Percentiles rank a stretch among this genome's conserved stretches.
Conservation (phyloP, 1,284 basidiomycete species). For the Volvariella surrecta region DNA sequence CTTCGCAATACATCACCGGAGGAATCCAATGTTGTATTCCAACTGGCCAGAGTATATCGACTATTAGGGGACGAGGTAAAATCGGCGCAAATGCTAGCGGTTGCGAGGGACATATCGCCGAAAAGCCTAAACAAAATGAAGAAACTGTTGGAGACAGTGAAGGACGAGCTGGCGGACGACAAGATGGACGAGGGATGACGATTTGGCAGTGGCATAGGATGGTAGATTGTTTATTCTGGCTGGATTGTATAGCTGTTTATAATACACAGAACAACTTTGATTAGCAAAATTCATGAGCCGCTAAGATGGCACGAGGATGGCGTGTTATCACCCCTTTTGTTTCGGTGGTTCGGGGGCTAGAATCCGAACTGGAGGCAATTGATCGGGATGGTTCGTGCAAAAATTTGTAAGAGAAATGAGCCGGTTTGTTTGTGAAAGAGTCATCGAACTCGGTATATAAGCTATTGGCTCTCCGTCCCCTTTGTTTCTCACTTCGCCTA, state of each 20-base stretch:
- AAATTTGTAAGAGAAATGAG: slow-evolving; percentile 6
- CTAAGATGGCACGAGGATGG: slow-evolving; percentile 3
- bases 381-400: slow-evolving; percentile 8
- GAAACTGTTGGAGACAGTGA: slow-evolving; percentile 62
- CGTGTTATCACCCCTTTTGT: slow-evolving; percentile 1
- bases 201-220: slow-evolving; percentile 7
- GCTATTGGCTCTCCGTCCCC: slow-evolving; percentile 10
- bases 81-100: slow-evolving; percentile 75
- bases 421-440: slow-evolving; percentile 14
- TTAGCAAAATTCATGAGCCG: neutral
- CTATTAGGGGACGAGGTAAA: slow-evolving; percentile 70
- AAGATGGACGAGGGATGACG: slow-evolving; percentile 66
- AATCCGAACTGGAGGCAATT: slow-evolving; percentile 3
- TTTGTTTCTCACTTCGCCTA: slow-evolving; percentile 16
- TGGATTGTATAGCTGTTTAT: slow-evolving; percentile 25
- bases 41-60: slow-evolving; percentile 87
- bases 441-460: slow-evolving; percentile 23
- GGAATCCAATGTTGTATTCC: slow-evolving; percentile 91
- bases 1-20: slow-evolving; percentile 79
- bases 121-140: slow-evolving; percentile 72
- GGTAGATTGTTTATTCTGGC: too few species aligned
- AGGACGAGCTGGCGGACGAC: slow-evolving; percentile 56
- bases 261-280: slow-evolving; percentile 20
- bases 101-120: slow-evolving; percentile 80
- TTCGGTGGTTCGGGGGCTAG: neutral